A percentile compares a stretch with the other conserved stretches of the same genome.
These are phyloP conservation scores for Wickerhamiella alocasiicola DNA, from an alignment of 805 yeast species.

Conservation along the genomic window DNA sequence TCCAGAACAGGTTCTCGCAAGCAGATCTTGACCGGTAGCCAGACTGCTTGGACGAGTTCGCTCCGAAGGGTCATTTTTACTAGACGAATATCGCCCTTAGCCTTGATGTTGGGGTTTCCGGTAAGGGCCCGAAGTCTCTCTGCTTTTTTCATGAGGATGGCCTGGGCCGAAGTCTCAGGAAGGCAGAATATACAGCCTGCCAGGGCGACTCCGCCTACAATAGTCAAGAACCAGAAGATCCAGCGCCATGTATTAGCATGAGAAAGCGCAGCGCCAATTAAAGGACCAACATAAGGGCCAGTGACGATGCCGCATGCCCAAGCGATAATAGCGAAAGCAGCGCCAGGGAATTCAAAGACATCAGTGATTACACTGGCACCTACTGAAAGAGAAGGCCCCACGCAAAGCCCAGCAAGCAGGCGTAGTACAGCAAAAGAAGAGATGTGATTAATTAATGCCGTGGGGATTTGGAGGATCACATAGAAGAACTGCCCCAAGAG, in stretches of 20 bases:
- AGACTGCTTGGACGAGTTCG: constrained; percentile 16
- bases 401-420: constrained; percentile 42
- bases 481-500: constrained; percentile 36
- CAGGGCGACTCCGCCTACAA: constrained; percentile 29
- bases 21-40: constrained; percentile 36
- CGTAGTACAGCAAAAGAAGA: constrained; percentile 40
- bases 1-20: constrained; percentile 45
- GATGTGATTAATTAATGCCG: constrained; percentile 39
- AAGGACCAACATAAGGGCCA: constrained; percentile 47
- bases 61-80: not conserved
- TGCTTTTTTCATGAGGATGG: constrained; percentile 38
- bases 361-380: constrained; percentile 50
- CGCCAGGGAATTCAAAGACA: constrained; percentile 32
- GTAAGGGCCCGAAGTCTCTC: constrained; percentile 36
- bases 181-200: constrained; percentile 30
- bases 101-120: constrained; percentile 13
- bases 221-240: constrained; percentile 40
- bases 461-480: constrained; percentile 42
- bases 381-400: constrained; percentile 44
- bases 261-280: constrained; percentile 41
- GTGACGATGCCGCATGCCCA: constrained; percentile 45
- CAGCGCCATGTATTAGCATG: constrained; percentile 40
- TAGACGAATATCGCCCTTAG: constrained; percentile 16
- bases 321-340: constrained; percentile 37
- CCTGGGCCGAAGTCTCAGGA: constrained; percentile 39